These are phyloP conservation scores for Paxillus ammoniavirescens DNA, from an alignment of 768 basidiomycete genomes.

Conservation along the genomic window DNA sequence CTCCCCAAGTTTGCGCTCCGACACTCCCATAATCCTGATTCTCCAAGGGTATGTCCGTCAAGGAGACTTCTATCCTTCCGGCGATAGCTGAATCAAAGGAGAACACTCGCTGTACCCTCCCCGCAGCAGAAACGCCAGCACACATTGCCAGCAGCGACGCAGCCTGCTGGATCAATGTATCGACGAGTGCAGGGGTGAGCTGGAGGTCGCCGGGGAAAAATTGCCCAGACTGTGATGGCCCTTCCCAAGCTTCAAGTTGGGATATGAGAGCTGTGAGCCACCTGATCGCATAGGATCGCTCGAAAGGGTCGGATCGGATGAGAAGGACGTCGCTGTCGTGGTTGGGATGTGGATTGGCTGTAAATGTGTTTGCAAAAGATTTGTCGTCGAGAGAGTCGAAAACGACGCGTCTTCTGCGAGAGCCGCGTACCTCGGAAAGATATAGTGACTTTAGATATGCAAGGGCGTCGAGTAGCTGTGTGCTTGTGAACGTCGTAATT, in stretches of 20 bases:
- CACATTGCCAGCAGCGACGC: slow-evolving; percentile 63
- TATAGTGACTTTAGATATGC: slow-evolving; percentile 54
- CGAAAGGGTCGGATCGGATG: slow-evolving; percentile 60
- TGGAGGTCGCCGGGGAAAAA: neutral
- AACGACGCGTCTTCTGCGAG: slow-evolving; percentile 37
- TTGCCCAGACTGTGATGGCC: neutral
- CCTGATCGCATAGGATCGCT: slow-evolving; percentile 62
- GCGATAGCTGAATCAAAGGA: slow-evolving; percentile 34
- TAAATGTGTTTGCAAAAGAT: neutral
- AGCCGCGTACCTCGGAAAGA: slow-evolving; percentile 61
- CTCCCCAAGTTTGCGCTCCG: slow-evolving; percentile 89
- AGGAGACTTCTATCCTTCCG: slow-evolving; percentile 35
- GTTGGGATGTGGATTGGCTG: neutral
- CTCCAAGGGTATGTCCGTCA: slow-evolving; percentile 70
- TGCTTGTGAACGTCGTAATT: slow-evolving; percentile 35
- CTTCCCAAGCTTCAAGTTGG: slow-evolving; percentile 26
- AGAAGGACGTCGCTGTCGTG: slow-evolving; percentile 22
- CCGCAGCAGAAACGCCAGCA: slow-evolving; percentile 63
- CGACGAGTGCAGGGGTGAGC: slow-evolving; percentile 13
- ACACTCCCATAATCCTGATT: slow-evolving; percentile 70
- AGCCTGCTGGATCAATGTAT: slow-evolving; percentile 49
- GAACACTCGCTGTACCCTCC: slow-evolving; percentile 53
- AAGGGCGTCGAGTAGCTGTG: slow-evolving; percentile 44
- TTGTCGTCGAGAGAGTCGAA: neutral
- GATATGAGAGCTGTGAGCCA: slow-evolving; percentile 73